These are phyloP conservation scores for Bruguiera hainesii DNA, from an alignment of 441 rosid species.

Conservation along the genomic window DNA sequence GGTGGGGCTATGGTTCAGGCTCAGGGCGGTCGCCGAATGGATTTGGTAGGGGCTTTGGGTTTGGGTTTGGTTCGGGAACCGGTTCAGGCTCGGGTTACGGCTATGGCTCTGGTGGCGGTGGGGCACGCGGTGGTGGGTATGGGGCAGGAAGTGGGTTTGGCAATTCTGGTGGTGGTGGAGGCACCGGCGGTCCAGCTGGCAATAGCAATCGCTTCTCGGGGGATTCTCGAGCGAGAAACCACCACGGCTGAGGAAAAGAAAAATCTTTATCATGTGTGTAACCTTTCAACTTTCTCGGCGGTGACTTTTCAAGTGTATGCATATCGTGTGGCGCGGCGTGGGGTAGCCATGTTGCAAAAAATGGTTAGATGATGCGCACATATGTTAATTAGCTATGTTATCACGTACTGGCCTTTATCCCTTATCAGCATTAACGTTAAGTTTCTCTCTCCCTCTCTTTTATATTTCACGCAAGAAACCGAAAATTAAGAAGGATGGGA, in stretches of 20 bases:
- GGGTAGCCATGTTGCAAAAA: too few species aligned
- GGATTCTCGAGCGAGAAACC: conserved; percentile 11
- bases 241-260: conserved; percentile 18
- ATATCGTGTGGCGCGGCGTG: too few species aligned
- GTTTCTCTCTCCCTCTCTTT: too few species aligned
- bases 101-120: conserved; percentile 64
- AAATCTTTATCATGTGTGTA: too few species aligned
- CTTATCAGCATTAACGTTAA: too few species aligned
- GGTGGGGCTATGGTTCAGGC: conserved; percentile 87
- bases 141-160: conserved; percentile 56
- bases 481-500: too few species aligned
- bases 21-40: conserved; percentile 70
- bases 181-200: conserved; percentile 24
- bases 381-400: too few species aligned
- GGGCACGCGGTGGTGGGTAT: conserved; percentile 64
- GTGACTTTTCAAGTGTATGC: too few species aligned
- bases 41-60: conserved; percentile 69
- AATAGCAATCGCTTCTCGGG: conserved; percentile 8
- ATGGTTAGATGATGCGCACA: too few species aligned
- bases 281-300: too few species aligned
- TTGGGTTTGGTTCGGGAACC: conserved; percentile 61
- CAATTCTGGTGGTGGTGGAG: conserved; percentile 27
- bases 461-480: too few species aligned
- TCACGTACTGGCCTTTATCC: too few species aligned
- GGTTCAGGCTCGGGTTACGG: conserved; percentile 79